Evolutionary conservation across 371 early-diverging fungal species (phyloP).

Genomic region (Mucor indicus): DNA sequence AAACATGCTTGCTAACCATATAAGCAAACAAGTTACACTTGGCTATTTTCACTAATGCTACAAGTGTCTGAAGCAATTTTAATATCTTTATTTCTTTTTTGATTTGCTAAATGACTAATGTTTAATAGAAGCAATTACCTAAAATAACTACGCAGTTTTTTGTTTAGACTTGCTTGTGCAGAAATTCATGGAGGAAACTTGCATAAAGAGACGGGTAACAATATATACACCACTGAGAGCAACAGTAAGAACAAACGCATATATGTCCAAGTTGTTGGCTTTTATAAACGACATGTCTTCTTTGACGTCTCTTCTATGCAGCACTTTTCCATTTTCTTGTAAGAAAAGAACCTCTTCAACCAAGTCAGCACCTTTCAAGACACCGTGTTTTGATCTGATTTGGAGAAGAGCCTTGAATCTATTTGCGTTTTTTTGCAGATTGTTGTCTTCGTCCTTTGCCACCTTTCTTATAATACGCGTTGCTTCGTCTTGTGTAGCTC

Average conservation of each 20-base stretch:
- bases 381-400: slow-evolving; percentile 11
- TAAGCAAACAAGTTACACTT: no score
- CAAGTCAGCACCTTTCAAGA: slow-evolving; percentile 19
- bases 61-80: no score
- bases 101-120: no score
- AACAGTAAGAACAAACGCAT: slow-evolving; percentile 1
- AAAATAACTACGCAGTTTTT: no score
- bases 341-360: slow-evolving; percentile 26
- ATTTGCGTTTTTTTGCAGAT: slow-evolving; percentile 5
- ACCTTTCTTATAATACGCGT: not conserved
- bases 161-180: no score
- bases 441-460: not conserved
- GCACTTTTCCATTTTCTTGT: slow-evolving; percentile 9
- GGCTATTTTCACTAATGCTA: no score
- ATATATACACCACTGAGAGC: not conserved
- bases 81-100: no score
- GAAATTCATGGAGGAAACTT: no score
- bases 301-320: slow-evolving; percentile 15
- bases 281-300: slow-evolving; percentile 21
- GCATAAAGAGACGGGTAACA: no score
- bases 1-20: no score
- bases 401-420: slow-evolving; percentile 17
- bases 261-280: slow-evolving; percentile 25
- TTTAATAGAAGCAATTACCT: no score
- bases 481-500: not conserved